Evolutionary conservation across 1,284 basidiomycete species (phyloP), one percentile per base, ranked within the genome.

Genomic region (Ustilago sp.): DNA sequence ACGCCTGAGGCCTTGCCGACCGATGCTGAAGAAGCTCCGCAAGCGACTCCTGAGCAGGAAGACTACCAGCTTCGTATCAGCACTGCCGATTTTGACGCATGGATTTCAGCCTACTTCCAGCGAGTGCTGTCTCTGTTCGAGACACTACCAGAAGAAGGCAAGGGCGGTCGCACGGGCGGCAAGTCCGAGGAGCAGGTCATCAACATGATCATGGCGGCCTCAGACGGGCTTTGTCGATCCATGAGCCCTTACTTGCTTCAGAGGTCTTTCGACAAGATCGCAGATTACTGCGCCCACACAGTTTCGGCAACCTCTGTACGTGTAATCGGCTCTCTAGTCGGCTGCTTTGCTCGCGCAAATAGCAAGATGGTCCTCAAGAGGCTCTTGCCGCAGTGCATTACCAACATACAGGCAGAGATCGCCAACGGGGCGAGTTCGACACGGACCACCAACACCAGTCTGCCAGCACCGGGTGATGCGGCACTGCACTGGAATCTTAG

Each of bases 131-230:
- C 93, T 0, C 87, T 99, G 5, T 96, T 93, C 82, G 93, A 95
- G 87, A 94, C 96, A 82, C 88, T 99, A 7, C 96, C 97, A 0
- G 95, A 99, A 83, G 95, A 95, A 87, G 93, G 94, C 77, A 86
- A 86, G 74, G 81, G 81, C 52, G 86, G 93, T 77, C 91, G 89
- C 9, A 93, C 92, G 1, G 94, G 94, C 41, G 94, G 94, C 38
- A 94, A 94, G 87, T 89, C 91, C 81, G 94, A 95, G 87, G 93
- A 96, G 79, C 89, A 87, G 55, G 91, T 95, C 56, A 89, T 95
- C 66, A 93, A 92, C 80, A 91, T 93, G 34, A 89, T 95, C 85
- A 93, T 93, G 62, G 90, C 90, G 77, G 93, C 93, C 87, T 88
- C 93, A 78, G 94, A 95, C 77, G 90, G 93, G 39, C 90, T 98